Conservation (phyloP, 306 rosid species). For the Malus fusca region DNA sequence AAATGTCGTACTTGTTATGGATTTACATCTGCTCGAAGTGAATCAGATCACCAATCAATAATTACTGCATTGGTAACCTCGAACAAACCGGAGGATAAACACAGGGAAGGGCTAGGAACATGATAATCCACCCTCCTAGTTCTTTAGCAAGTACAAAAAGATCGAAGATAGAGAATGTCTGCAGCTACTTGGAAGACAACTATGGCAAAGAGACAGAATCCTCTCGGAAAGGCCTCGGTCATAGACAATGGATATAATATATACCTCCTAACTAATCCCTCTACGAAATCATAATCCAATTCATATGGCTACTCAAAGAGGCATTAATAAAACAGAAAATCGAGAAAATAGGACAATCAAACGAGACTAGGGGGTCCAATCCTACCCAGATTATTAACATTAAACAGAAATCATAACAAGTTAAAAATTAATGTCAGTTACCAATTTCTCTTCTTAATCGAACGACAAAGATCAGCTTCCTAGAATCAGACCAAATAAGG, state of each 20-base stretch:
- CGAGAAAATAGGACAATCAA: neutral
- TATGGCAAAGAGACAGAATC: neutral
- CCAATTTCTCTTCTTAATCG: neutral
- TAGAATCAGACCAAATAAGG: too few relatives aligned
- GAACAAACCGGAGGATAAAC: too few relatives aligned
- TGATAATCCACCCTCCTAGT: too few relatives aligned
- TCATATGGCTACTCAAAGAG: constrained; percentile 1
- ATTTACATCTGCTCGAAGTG: neutral
- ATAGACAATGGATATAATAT: too few relatives aligned
- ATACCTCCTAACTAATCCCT: neutral
- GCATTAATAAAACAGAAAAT: neutral
- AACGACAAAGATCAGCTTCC: neutral
- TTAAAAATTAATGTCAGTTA: neutral
- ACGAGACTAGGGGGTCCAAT: neutral
- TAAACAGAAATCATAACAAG: neutral
- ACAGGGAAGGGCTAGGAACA: too few relatives aligned
- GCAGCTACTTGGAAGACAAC: neutral
- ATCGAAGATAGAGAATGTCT: neutral
- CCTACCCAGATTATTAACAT: too few relatives aligned
- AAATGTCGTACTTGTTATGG: neutral
- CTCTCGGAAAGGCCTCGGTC: neutral
- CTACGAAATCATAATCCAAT: neutral
- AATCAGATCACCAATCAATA: too few relatives aligned
- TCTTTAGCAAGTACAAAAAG: too few relatives aligned
- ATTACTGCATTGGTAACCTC: too few relatives aligned